Percentiles rank a stretch among this genome's conserved stretches.
Evolutionary conservation across 768 basidiomycete genomes (phyloP).

Genomic region (Serendipita sp.): DNA sequence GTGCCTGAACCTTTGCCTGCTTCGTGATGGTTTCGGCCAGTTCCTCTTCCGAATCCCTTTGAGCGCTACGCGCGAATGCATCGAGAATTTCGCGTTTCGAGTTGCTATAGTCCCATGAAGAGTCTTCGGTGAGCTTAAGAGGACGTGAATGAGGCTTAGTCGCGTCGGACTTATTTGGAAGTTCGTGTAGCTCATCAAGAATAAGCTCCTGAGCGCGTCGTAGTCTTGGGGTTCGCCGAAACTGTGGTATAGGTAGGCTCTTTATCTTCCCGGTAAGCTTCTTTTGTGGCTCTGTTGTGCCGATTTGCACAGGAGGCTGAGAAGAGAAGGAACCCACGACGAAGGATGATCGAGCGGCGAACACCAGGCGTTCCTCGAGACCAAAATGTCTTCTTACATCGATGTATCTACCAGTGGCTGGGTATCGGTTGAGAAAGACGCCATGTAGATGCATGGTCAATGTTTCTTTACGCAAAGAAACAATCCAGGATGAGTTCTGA

Average conservation of each 20-base stretch:
- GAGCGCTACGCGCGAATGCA: not conserved
- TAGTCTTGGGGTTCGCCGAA: not conserved
- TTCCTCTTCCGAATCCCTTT: not conserved
- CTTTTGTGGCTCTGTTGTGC: not conserved
- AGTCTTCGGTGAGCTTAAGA: not conserved
- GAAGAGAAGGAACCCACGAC: not conserved
- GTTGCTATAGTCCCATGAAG: conserved; percentile 2
- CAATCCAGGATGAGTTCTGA: too few species aligned
- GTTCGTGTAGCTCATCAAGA: not conserved
- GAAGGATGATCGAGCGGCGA: not conserved
- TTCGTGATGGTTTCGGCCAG: not conserved
- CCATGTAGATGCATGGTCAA: not conserved
- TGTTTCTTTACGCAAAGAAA: not conserved
- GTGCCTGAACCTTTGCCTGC: not conserved
- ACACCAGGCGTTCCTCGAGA: not conserved
- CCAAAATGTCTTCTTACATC: not conserved
- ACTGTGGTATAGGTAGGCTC: not conserved
- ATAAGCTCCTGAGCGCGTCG: not conserved
- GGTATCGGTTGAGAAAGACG: not conserved
- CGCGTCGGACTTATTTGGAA: not conserved
- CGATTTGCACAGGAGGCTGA: not conserved
- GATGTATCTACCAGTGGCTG: not conserved
- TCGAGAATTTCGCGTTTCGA: not conserved
- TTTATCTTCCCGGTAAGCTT: not conserved
- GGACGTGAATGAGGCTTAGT: not conserved